A percentile compares a stretch with the other conserved stretches of the same genome.
These are phyloP conservation scores for Mycena alexandri DNA, from an alignment of 768 basidiomycete species.

Conservation along the genomic window DNA sequence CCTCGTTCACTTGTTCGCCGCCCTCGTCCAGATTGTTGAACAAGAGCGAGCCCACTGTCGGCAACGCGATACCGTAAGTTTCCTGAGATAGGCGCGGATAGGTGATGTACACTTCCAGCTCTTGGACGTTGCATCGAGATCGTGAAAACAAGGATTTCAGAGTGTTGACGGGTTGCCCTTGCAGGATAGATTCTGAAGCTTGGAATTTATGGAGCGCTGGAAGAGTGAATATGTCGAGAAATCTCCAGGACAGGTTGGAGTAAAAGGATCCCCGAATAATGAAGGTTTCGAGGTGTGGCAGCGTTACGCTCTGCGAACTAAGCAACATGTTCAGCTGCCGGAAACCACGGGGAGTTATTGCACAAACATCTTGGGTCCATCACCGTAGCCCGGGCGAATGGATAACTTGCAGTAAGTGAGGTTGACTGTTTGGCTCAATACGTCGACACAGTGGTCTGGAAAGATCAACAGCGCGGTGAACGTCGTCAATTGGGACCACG, in stretches of 20 bases:
- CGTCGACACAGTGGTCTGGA: not conserved
- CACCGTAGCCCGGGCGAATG: not conserved
- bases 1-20: too few species aligned
- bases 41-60: not conserved
- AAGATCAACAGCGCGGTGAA: not conserved
- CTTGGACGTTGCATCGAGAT: not conserved
- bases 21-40: too few species aligned
- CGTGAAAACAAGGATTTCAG: not conserved
- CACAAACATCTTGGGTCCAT: not conserved
- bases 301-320: not conserved
- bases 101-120: not conserved
- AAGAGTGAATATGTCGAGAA: not conserved
- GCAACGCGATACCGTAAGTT: not conserved
- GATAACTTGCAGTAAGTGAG: not conserved
- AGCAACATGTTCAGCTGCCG: too few species aligned
- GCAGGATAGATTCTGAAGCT: not conserved
- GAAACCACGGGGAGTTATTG: too few species aligned
- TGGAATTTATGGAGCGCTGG: not conserved
- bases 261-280: not conserved
- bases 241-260: not conserved
- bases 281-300: not conserved
- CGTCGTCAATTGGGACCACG: not conserved
- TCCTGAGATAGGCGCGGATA: not conserved
- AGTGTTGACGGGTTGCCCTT: not conserved
- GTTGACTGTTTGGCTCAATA: not conserved